Evolutionary conservation across 2,329 filamentous ascomycete genomes (phyloP), one percentile per base, ranked within the genome.

Genomic region (Monilinia fructicola): DNA sequence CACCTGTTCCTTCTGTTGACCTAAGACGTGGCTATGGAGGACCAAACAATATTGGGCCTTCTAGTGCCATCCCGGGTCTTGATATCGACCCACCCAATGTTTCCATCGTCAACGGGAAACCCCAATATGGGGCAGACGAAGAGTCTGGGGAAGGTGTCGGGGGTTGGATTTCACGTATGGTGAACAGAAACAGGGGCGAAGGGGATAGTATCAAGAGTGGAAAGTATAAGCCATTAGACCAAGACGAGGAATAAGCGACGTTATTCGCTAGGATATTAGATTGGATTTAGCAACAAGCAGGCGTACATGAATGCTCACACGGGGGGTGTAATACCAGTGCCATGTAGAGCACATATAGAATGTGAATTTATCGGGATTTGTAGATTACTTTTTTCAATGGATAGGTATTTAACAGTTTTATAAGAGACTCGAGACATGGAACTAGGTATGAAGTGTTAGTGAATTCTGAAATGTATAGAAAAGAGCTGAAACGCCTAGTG

Each of bases 71-170:
- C 67, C 92, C 93, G 0, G 89, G 90, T 11, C 82, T 97, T 66
- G 87, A 92, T 73, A 90, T 97, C 66, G 88, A 96, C 52, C 90
- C 92, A 6, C 91, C 92, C 1, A 83, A 87, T 60, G 81, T 91
- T 2, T 77, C 80, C 38, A 78, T 82, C 54, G 77, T 79, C 52
- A 81, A 82, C 68, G 82, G 82, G 64, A 86, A 85, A 75, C 77
- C 81, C 14, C 77, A 80, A 58, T 75, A 78, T 64, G 68, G 70
- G 35, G 56, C 74, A 73, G 67, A 74, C 71, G 70, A 75, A 68
- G 73, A 73, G 23, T 67, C 75, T 48, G 76, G 73, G 26, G 74
- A 89, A 72, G 87, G 88, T 4, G 78, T 90, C 64, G 86, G 87
- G 21, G 87, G 87, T 18, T 91, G 89, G 88, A 90, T 91, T 71